These are phyloP conservation scores for Scedosporium minutisporum DNA, from an alignment of 2,329 filamentous ascomycete genomes.

Conservation along the genomic window DNA sequence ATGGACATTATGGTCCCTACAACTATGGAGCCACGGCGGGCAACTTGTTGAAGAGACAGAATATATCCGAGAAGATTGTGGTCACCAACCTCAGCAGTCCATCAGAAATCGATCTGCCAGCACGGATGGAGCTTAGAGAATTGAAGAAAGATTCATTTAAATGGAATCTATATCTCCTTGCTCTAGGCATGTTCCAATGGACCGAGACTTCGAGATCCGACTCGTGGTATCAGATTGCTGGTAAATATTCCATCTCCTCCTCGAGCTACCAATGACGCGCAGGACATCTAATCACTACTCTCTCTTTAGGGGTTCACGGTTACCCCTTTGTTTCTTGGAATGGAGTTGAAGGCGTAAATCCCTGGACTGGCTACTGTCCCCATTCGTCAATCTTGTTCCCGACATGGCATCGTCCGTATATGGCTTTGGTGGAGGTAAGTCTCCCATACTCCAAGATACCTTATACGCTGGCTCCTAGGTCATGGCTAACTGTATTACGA, in stretches of 20 bases:
- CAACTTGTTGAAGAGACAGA: neutral
- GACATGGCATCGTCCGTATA: slow-evolving; percentile 76
- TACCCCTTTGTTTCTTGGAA: slow-evolving; percentile 53
- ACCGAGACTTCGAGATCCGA: slow-evolving; percentile 51
- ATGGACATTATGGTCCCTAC: neutral
- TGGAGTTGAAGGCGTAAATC: slow-evolving; percentile 32
- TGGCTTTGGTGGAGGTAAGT: slow-evolving; percentile 49
- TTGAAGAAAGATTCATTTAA: slow-evolving; percentile 53
- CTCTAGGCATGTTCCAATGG: slow-evolving; percentile 61
- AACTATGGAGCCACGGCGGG: neutral
- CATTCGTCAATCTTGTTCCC: slow-evolving; percentile 69
- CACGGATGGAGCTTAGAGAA: slow-evolving; percentile 58
- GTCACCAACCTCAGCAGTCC: neutral
- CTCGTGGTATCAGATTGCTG: slow-evolving; percentile 72
- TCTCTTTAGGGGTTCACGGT: slow-evolving; percentile 62
- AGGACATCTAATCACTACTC: neutral
- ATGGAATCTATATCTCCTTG: slow-evolving; percentile 71
- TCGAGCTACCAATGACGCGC: neutral
- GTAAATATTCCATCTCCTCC: slow-evolving; percentile 31
- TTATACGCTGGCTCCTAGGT: neutral
- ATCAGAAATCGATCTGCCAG: slow-evolving; percentile 18
- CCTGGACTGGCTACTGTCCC: slow-evolving; percentile 60
- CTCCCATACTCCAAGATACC: neutral
- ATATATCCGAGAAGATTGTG: neutral
- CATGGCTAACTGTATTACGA: neutral